Conservation (phyloP, 2,329 filamentous ascomycete species). For the Zymoseptoria ardabiliae region DNA sequence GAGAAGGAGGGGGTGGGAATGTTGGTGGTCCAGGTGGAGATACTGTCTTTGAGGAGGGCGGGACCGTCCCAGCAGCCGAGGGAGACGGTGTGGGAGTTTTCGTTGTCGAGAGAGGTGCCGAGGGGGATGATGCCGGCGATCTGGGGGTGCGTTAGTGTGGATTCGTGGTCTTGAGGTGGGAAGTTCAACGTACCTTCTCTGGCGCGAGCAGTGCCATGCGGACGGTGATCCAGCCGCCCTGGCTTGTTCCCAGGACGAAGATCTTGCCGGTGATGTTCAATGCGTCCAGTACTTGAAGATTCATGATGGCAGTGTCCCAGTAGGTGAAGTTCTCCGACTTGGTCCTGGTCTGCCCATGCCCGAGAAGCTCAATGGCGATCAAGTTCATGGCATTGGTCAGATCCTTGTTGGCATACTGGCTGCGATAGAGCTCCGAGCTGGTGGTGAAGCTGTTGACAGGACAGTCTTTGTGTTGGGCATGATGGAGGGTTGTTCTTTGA, state of each 20-base stretch:
- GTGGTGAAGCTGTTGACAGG: slow-evolving; percentile 46
- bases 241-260: slow-evolving; percentile 46
- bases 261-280: slow-evolving; percentile 37
- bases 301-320: slow-evolving; percentile 42
- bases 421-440: slow-evolving; percentile 36
- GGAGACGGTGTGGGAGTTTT: slow-evolving; percentile 37
- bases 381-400: slow-evolving; percentile 27
- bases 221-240: slow-evolving; percentile 39
- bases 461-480: slow-evolving; percentile 32
- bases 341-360: slow-evolving; percentile 45
- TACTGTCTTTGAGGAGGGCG: slow-evolving; percentile 28
- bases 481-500: background rate
- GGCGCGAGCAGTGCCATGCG: slow-evolving; percentile 48
- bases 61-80: slow-evolving; percentile 45
- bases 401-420: slow-evolving; percentile 21
- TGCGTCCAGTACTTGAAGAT: slow-evolving; percentile 34
- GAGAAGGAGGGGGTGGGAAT: slow-evolving; percentile 37
- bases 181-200: slow-evolving; percentile 29
- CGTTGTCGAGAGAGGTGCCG: slow-evolving; percentile 47
- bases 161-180: background rate
- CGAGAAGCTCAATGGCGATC: slow-evolving; percentile 47
- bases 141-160: slow-evolving; percentile 21
- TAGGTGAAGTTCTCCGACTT: slow-evolving; percentile 45
- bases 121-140: slow-evolving; percentile 46
- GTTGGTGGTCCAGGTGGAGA: slow-evolving; percentile 36